A percentile compares a stretch with the other conserved stretches of the same genome.
These are phyloP conservation scores for Pythium oligandrum DNA, from an alignment of 352 stramenopile species.

Conservation along the genomic window DNA sequence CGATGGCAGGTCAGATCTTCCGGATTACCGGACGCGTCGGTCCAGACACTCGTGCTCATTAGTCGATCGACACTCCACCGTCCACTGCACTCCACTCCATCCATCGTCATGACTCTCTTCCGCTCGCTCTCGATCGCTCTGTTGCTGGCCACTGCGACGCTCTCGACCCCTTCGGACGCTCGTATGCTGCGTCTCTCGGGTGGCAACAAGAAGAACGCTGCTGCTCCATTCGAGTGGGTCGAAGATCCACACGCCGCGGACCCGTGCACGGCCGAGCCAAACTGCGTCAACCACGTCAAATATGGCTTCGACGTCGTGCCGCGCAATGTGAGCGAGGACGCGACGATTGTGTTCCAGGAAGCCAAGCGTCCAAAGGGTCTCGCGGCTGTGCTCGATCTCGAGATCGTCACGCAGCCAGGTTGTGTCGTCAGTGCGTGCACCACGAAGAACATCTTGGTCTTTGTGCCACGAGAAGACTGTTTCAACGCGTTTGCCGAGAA, in stretches of 20 bases:
- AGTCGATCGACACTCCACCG: too few relatives aligned
- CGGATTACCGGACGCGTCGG: too few relatives aligned
- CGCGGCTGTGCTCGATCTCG: conserved; percentile 32
- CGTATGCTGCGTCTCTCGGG: too few relatives aligned
- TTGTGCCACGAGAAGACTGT: conserved; percentile 38
- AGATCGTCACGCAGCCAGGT: conserved; percentile 44
- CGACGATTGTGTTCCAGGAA: conserved; percentile 31
- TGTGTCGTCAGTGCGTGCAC: conserved; percentile 41
- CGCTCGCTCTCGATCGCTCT: too few relatives aligned
- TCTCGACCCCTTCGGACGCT: too few relatives aligned
- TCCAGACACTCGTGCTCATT: too few relatives aligned
- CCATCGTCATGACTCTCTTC: too few relatives aligned
- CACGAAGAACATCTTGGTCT: conserved; percentile 22
- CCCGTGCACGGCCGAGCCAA: conserved; percentile 23
- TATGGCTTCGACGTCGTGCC: conserved; percentile 42
- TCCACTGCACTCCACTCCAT: too few relatives aligned
- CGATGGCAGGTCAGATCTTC: too few relatives aligned
- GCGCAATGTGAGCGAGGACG: conserved; percentile 29
- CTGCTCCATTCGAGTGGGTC: conserved; percentile 32
- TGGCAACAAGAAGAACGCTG: too few relatives aligned
- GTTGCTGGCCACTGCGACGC: too few relatives aligned
- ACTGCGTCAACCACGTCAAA: conserved; percentile 47
- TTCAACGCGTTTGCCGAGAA: conserved; percentile 36
- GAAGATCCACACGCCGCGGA: conserved; percentile 35
- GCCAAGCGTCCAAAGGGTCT: conserved; percentile 27